Evolutionary conservation across 148 eudicot species (phyloP), one percentile per base, ranked within the genome.

Genomic region (Amaranthus hypochondriacus): DNA sequence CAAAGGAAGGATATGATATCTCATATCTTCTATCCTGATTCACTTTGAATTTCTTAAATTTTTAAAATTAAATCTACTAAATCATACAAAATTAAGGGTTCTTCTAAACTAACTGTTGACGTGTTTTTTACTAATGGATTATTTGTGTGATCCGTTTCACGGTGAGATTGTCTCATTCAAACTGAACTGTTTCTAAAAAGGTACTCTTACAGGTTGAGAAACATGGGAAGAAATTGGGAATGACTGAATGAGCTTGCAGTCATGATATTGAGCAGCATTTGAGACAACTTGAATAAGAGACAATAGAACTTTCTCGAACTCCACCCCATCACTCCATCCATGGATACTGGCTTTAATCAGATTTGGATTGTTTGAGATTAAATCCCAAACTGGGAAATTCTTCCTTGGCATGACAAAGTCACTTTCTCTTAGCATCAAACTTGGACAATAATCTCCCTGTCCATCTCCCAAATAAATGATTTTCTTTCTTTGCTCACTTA

Each of bases 401-500:
- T 89, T 93, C 82, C 93, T 89, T 14, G 98, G 96, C 89, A 93
- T 85, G 78, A 86, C 70, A 63, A 74, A 71, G 73, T 93, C 93
- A 10, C 79, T 79, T 42, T 83, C 83, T 58, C 80, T 80, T 12
- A 93, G 88, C 78, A 77, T 87, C 76, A 93, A 83, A 10, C 86
- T 87, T 0, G 98, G 93, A 78, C 98, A 93, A 68, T 86, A 93
- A 52, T 93, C 98, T 1, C 98, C 98, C 1, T 5, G 60, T 50
- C 96, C 89, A 75, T 90, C 89, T 5, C 97, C 97, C 2, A 89
- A 78, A 60, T 91, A 91, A 69, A 91, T 86, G 59, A 91, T 70
- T 68, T 74, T 87, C 70, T 84, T 80, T 48, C 79, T 84, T 48
- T 88, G 81, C 65, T 84, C 67, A 0, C 81, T 70, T 77, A 88